Percentiles rank a stretch among this genome's conserved stretches.
These are phyloP conservation scores for Orbilia quercus DNA, from an alignment of 2,329 filamentous ascomycete species.

Conservation along the genomic window DNA sequence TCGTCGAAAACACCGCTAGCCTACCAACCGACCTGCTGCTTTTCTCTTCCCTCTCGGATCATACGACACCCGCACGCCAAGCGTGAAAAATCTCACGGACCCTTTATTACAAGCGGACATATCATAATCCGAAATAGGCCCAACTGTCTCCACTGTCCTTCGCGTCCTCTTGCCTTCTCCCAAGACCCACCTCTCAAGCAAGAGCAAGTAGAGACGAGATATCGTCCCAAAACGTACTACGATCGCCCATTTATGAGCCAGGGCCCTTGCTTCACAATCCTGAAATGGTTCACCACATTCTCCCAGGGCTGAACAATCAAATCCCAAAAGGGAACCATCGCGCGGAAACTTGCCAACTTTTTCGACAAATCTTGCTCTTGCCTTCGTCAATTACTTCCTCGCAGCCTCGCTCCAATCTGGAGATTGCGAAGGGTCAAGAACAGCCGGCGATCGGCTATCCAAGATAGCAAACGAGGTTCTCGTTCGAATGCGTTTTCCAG, in stretches of 20 bases:
- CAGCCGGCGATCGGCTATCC: constrained; percentile 34
- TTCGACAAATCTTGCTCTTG: constrained; percentile 26
- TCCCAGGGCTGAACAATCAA: constrained; percentile 18
- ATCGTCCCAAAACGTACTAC: constrained; percentile 31
- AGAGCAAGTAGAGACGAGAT: constrained; percentile 34
- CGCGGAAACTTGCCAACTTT: constrained; percentile 37
- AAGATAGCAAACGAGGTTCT: constrained; percentile 17
- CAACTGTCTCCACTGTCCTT: constrained; percentile 12
- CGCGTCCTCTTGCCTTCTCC: constrained; percentile 45
- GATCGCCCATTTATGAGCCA: neutral
- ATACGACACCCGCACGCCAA: constrained; percentile 30
- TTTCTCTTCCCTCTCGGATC: neutral
- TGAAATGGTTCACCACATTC: constrained; percentile 15
- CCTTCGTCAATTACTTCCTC: constrained; percentile 8
- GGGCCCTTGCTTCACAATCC: constrained; percentile 35
- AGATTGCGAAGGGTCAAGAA: constrained; percentile 46
- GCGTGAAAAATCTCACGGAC: constrained; percentile 35
- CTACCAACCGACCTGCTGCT: neutral
- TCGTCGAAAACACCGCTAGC: constrained; percentile 7
- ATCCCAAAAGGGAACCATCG: constrained; percentile 39
- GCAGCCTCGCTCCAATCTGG: neutral
- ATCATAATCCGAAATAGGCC: constrained; percentile 44
- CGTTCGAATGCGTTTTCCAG: neutral
- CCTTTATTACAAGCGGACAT: constrained; percentile 44
- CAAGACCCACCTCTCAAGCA: neutral